Conservation (phyloP, 139 green algal species). For the Chlamydomonas sphaeroides region DNA sequence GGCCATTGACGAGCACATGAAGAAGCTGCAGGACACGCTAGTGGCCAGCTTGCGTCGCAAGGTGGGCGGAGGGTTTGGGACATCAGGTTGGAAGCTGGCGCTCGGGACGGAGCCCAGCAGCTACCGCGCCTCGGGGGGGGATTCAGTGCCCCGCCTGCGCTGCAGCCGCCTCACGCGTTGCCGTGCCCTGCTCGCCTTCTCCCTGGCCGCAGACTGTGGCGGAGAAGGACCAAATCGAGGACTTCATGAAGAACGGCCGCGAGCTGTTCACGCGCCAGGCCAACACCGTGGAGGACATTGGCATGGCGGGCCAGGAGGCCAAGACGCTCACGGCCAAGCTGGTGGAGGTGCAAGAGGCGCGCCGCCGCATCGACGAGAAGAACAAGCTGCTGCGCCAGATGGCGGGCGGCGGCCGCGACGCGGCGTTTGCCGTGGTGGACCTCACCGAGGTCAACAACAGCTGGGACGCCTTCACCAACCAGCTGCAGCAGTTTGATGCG, state of each 20-base stretch:
- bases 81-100: too few species aligned
- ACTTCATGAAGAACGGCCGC: conserved; percentile 69
- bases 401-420: conserved; percentile 42
- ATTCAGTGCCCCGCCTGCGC: too few species aligned
- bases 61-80: too few species aligned
- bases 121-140: too few species aligned
- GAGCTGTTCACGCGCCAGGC: conserved; percentile 63
- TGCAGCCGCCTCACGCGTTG: too few species aligned
- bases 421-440: conserved; percentile 62
- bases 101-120: too few species aligned
- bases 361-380: conserved; percentile 79
- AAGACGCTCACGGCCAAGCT: conserved; percentile 63
- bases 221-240: conserved; percentile 75
- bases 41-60: conserved; percentile 69
- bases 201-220: conserved; percentile 62
- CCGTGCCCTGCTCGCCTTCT: background rate
- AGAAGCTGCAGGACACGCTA: conserved; percentile 72
- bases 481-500: conserved; percentile 77
- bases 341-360: conserved; percentile 54
- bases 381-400: conserved; percentile 76
- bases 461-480: conserved; percentile 78
- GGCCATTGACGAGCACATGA: conserved; percentile 76
- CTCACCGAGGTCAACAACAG: conserved; percentile 68
- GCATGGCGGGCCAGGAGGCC: conserved; percentile 63
- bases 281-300: conserved; percentile 79